Conservation (phyloP, 129 eudicot genomes). For the Ambrosia artemisiifolia region DNA sequence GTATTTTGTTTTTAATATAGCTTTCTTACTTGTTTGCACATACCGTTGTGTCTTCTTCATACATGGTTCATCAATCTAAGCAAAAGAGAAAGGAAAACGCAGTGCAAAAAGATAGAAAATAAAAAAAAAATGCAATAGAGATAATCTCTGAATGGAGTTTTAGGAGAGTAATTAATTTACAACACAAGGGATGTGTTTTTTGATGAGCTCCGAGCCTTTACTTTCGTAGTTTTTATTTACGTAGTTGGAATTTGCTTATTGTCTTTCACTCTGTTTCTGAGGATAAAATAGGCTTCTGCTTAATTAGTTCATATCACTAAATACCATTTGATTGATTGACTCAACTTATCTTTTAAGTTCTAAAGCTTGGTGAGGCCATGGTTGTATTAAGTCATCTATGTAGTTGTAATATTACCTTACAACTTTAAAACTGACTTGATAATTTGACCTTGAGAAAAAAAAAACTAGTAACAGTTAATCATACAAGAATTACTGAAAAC, state of each 20-base stretch:
- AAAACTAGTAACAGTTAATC: neutral
- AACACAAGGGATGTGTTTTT: no score
- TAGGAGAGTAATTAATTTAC: no score
- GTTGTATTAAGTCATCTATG: no score
- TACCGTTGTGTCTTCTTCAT: no score
- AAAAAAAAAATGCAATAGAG: no score
- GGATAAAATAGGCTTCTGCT: neutral
- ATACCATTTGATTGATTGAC: neutral
- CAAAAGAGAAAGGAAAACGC: no score
- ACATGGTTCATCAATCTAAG: no score
- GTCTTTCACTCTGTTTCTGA: neutral
- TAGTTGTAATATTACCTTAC: no score
- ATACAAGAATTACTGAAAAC: neutral
- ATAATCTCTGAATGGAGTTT: no score
- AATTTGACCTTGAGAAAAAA: neutral
- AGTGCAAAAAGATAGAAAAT: no score
- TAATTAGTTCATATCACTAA: neutral
- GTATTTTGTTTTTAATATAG: neutral
- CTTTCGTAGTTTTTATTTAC: neutral
- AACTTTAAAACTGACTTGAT: neutral
- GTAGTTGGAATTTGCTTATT: neutral
- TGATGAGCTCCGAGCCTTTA: no score
- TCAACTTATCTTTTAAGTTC: neutral
- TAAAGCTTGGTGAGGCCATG: neutral
- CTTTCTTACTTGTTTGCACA: conserved; percentile 4